Base-by-base conservation (phyloP, 23 red algal genomes). In the Agarophyton chilense region DNA sequence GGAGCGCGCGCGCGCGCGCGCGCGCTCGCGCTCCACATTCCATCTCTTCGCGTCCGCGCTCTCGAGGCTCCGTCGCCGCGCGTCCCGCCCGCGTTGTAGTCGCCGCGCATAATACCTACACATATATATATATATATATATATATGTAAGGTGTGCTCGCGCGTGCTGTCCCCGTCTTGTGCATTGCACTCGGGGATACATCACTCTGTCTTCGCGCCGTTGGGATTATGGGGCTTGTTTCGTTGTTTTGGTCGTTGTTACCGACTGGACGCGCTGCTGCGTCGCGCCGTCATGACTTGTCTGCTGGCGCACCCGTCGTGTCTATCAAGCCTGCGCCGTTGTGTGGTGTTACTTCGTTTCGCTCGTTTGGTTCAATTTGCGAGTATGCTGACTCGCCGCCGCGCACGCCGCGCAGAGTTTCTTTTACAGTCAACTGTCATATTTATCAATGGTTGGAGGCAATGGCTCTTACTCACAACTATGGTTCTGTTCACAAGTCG, bases 401-500 rank as follows among this genome's bases (percentile, higher is more conserved):
- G 58, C n/a, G n/a, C 57, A 11, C 25, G 47, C 7, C 34, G 62
- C 3, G 4, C 70, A 11, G 44, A 38, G 29, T 52, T 85, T 31
- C 49, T 43, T 6, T 33, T 85, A 3, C 47, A 52, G 81, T 33
- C 44, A 12, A 12, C 44, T 12, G 34, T 24, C 35, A 32, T 18
- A 46, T 64, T 18, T 66, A 70, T 38, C 47, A 36, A 9, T 85
- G 81, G 81, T 22, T 85, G 2, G 81, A 66, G 32, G 57, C 81
- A n/a, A 85, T 85, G 81, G 81, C 58, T 51, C 34, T 71, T 13
- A 44, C 46, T 9, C 81, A 85, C 60, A 71, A 71, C 44, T 85
- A 85, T 43, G 81, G 58, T 18, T 85, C 81, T 17, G 58, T 68
- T 6, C 81, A 85, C 31, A 85, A 85, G 62, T 66, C 81, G 32